Conservation (phyloP, 345 rosid species). For the Lenwebbia sp. region DNA sequence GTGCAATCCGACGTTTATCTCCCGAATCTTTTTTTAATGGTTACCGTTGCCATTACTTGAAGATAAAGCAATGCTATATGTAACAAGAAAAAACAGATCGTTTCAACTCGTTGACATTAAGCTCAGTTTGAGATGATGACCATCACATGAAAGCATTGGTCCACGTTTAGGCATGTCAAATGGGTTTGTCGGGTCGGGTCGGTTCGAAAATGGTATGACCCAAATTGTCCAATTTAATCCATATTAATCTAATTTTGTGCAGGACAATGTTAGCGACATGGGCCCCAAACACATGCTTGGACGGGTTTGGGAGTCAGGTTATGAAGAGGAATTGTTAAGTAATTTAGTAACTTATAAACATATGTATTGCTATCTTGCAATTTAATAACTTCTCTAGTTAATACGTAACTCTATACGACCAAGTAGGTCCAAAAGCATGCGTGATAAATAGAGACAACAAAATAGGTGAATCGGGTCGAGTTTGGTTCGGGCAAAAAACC, state of each 20-base stretch:
- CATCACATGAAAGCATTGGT: background rate
- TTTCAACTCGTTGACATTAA: background rate
- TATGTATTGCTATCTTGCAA: background rate
- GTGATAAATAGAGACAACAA: background rate
- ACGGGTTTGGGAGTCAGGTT: background rate
- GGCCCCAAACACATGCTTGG: too few species aligned
- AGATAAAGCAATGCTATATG: background rate
- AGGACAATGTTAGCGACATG: too few species aligned
- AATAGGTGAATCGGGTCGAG: fast-evolving
- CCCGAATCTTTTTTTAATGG: background rate
- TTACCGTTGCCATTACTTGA: background rate
- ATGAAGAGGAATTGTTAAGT: background rate
- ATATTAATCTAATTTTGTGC: too few species aligned
- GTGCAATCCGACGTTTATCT: background rate
- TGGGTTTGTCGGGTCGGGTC: too few species aligned
- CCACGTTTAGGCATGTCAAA: background rate
- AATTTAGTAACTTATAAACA: background rate
- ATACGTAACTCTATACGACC: background rate
- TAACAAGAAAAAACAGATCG: background rate
- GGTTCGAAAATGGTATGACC: too few species aligned
- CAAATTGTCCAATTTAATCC: background rate
- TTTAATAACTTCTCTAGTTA: background rate
- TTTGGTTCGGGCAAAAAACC: fast-evolving
- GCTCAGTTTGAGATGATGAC: background rate
- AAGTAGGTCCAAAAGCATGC: background rate